Conservation (phyloP, 2,329 filamentous ascomycete species). For the Hysterium pulicare region DNA sequence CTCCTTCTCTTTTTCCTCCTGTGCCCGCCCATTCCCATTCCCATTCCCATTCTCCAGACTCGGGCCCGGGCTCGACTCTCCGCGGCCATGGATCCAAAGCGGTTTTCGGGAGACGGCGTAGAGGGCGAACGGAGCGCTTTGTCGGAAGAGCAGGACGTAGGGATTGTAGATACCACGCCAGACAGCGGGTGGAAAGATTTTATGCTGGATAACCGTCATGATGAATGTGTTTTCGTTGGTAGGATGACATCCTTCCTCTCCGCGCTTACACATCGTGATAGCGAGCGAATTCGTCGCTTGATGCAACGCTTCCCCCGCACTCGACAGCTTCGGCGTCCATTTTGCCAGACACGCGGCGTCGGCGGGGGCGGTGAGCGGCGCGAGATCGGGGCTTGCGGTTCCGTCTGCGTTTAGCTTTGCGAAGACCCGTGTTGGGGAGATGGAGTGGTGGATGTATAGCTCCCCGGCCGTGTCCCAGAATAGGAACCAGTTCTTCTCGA, state of each 20-base stretch:
- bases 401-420: constrained; percentile 47
- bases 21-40: constrained; percentile 11
- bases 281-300: constrained; percentile 59
- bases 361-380: constrained; percentile 27
- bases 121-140: constrained; percentile 48
- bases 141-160: constrained; percentile 52
- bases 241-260: constrained; percentile 44
- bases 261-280: constrained; percentile 53
- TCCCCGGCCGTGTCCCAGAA: constrained; percentile 54
- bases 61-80: constrained; percentile 19
- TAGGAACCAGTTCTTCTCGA: constrained; percentile 63
- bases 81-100: constrained; percentile 55
- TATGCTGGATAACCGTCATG: constrained; percentile 55
- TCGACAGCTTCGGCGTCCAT: constrained; percentile 43
- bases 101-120: constrained; percentile 51
- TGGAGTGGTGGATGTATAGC: constrained; percentile 54
- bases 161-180: constrained; percentile 56
- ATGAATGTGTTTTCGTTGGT: constrained; percentile 53
- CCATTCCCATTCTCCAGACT: constrained; percentile 11
- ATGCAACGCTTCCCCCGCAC: constrained; percentile 49
- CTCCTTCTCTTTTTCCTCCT: constrained; percentile 20
- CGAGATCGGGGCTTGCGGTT: constrained; percentile 48
- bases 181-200: constrained; percentile 46
- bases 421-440: constrained; percentile 50
- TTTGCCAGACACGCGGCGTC: constrained; percentile 49